Percentiles rank a stretch among this genome's conserved stretches.
phyloP scores from a whole-genome alignment of 371 early-diverging fungal species.

The Nematocida sp. region DNA sequence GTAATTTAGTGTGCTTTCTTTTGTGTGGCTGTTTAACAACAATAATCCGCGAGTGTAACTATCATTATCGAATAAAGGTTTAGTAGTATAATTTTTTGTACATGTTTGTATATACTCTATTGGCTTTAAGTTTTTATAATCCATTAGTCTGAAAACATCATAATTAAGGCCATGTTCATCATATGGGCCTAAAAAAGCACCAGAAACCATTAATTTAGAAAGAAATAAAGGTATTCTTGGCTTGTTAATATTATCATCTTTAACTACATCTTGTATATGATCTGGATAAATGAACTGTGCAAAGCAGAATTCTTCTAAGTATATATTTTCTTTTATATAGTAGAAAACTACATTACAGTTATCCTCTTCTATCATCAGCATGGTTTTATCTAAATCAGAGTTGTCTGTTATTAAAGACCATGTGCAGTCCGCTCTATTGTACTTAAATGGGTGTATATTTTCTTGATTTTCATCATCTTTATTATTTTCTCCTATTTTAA shows the following conservation, averaged over 20 bases:
- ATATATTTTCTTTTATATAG: neutral
- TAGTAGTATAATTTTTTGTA: too few species aligned
- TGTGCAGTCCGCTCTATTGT: neutral
- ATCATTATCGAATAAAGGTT: too few species aligned
- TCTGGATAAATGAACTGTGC: too few species aligned
- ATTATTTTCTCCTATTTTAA: neutral
- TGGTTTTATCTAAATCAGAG: neutral
- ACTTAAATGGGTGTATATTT: neutral
- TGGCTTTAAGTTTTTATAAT: too few species aligned
- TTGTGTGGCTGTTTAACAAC: too few species aligned
- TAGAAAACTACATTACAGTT: neutral
- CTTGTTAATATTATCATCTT: neutral
- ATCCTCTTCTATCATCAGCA: neutral
- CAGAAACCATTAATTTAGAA: neutral
- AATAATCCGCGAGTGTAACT: too few species aligned
- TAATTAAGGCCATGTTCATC: too few species aligned
- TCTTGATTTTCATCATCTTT: neutral
- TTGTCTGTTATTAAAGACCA: neutral
- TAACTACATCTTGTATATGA: neutral
- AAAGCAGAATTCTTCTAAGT: neutral
- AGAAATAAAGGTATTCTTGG: neutral
- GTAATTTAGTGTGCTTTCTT: too few species aligned
- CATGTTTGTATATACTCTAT: too few species aligned
- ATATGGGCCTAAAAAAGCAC: too few species aligned
- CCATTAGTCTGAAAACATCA: too few species aligned